Percentiles rank a stretch among this genome's conserved stretches.
These are phyloP conservation scores for Naematelia aurantialba DNA, from an alignment of 768 basidiomycete species.

Conservation along the genomic window DNA sequence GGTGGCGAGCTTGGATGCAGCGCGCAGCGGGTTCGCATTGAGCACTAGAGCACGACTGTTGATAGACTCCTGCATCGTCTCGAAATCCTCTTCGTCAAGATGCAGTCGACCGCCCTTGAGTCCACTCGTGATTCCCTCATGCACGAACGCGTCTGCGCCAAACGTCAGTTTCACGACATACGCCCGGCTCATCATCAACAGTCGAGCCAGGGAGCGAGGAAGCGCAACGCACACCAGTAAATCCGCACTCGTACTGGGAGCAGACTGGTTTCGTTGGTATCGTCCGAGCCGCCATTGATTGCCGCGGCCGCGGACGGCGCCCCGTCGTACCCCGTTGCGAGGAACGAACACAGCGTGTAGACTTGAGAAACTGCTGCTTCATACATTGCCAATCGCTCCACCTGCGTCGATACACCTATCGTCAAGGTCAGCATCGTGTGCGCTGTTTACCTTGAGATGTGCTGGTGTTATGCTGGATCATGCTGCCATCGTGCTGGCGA, in stretches of 20 bases:
- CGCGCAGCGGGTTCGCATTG: constrained; percentile 18
- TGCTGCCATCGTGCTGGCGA: constrained; percentile 12
- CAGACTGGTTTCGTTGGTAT: constrained; percentile 55
- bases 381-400: constrained; percentile 63
- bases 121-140: constrained; percentile 77
- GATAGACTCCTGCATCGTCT: constrained; percentile 65
- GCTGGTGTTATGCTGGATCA: not conserved
- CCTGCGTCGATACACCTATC: constrained; percentile 54
- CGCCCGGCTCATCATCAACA: not conserved
- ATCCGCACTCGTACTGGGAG: constrained; percentile 68
- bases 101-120: constrained; percentile 78
- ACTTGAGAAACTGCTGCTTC: constrained; percentile 80
- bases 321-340: constrained; percentile 51
- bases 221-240: constrained; percentile 63
- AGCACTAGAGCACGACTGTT: constrained; percentile 55
- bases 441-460: too few relatives aligned
- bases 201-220: not conserved
- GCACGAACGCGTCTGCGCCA: constrained; percentile 61
- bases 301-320: constrained; percentile 32
- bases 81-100: constrained; percentile 70
- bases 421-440: not conserved
- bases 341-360: constrained; percentile 65
- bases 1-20: constrained; percentile 52
- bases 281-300: constrained; percentile 54
- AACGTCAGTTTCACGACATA: not conserved